These are phyloP conservation scores for Pulveroboletus sp. DNA, from an alignment of 768 basidiomycete species.

Conservation along the genomic window DNA sequence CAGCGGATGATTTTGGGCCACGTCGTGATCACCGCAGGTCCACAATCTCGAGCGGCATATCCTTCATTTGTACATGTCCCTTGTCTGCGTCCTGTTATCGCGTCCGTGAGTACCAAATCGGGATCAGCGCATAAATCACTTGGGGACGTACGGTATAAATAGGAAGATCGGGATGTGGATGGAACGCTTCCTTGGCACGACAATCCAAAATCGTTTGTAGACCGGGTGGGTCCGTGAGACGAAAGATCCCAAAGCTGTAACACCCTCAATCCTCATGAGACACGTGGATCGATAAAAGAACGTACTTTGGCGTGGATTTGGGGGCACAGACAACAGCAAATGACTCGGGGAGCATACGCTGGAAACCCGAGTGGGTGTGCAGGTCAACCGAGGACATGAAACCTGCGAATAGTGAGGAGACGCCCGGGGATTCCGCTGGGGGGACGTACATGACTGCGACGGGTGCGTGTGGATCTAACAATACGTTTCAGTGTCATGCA, in stretches of 20 bases:
- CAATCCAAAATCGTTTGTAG: constrained; percentile 70
- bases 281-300: background rate
- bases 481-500: background rate
- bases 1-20: background rate
- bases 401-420: constrained; percentile 37
- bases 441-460: constrained; percentile 71
- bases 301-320: constrained; percentile 69
- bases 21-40: constrained; percentile 54
- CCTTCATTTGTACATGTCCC: constrained; percentile 79
- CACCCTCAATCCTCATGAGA: background rate
- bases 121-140: background rate
- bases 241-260: constrained; percentile 76
- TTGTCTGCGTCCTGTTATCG: constrained; percentile 70
- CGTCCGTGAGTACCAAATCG: background rate
- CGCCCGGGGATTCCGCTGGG: background rate
- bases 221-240: constrained; percentile 85
- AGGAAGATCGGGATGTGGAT: constrained; percentile 79
- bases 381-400: constrained; percentile 96
- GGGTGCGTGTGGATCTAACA: constrained; percentile 89
- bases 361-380: constrained; percentile 89
- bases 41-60: constrained; percentile 75
- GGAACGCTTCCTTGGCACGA: constrained; percentile 71
- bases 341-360: constrained; percentile 86
- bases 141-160: constrained; percentile 74
- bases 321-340: constrained; percentile 94